These are phyloP conservation scores for Sugiyamaella valdiviana DNA, from an alignment of 805 yeast genomes.

Conservation along the genomic window DNA sequence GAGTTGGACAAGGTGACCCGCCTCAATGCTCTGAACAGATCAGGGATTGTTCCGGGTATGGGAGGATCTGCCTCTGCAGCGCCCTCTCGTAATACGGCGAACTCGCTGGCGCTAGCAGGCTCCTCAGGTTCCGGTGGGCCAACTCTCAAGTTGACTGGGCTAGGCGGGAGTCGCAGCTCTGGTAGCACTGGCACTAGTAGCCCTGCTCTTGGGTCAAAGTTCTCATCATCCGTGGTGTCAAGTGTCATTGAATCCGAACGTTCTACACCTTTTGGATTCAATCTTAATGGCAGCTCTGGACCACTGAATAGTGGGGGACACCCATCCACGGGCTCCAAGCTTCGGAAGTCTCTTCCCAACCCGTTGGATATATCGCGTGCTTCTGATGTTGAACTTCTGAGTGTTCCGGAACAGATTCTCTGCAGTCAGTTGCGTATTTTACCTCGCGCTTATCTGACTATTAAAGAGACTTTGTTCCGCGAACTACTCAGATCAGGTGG, in stretches of 20 bases:
- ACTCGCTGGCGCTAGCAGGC: conserved; percentile 8
- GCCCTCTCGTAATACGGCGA: conserved; percentile 12
- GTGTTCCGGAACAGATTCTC: conserved; percentile 80
- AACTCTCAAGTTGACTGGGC: neutral
- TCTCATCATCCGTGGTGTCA: conserved; percentile 4
- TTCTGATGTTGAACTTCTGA: conserved; percentile 73
- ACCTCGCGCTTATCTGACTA: conserved; percentile 91
- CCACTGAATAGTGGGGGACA: neutral
- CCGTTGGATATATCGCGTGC: conserved; percentile 47
- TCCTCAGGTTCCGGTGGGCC: neutral
- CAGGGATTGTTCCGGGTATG: conserved; percentile 25
- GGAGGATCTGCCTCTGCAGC: conserved; percentile 13
- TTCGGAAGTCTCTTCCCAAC: conserved; percentile 27
- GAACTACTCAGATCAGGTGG: conserved; percentile 86
- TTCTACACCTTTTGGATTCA: neutral
- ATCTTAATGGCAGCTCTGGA: neutral
- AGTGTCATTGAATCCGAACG: neutral
- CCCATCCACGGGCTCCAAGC: neutral
- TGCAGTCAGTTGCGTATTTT: conserved; percentile 78
- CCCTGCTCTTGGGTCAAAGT: conserved; percentile 4
- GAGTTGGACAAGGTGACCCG: conserved; percentile 82
- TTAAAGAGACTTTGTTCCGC: conserved; percentile 82
- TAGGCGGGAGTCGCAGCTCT: neutral
- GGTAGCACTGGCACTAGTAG: neutral
- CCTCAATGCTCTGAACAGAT: conserved; percentile 54